Evolutionary conservation across 768 basidiomycete genomes (phyloP), one percentile per base, ranked within the genome.

Genomic region (Lanmaoa rubissima): DNA sequence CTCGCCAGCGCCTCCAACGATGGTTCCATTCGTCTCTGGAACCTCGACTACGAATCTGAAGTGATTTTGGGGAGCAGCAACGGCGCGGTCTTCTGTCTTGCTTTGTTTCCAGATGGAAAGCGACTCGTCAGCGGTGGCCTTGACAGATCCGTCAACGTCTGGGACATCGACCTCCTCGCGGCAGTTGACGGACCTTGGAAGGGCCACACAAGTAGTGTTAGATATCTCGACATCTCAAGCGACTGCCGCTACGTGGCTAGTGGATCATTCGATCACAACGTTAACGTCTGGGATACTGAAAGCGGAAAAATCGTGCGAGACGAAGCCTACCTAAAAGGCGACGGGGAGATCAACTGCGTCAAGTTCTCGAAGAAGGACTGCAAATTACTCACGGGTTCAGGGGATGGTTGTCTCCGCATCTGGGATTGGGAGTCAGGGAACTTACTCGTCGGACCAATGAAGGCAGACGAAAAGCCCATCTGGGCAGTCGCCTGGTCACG

Each of bases 401-500:
- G 56, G 55, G 64, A 69, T 41, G 68, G 68, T 13, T 60, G 64
- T 54, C 68, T 69, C 44, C 69, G 66, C 43, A 54, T 69, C 53
- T 69, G 68, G 68, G 58, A 71, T 39, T 68, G 55, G 69, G 60
- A 57, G 58, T 63, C 62, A 41, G 68, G 68, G 24, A 46, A 19
- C 34, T 42, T 71, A 19, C 66, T 70, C 42, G 57, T 64, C n/a
- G 68, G 69, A 28, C 68, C 68, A 36, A 61, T 69, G 53, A 48
- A 53, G 11, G 61, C 40, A 26, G 64, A 60, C 59, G 67, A 60
- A 10, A 28, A 34, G 44, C 66, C 68, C 24, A 56, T 69, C 42
- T 70, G 69, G 68, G 68, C 68, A 16, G 61, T 69, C 42, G 66
- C 61, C 34, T 70, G 68, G 69, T 70, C 68, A 60, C 69, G 53